Conservation (phyloP, 1,284 basidiomycete genomes). For the Polyporus tsugae region DNA sequence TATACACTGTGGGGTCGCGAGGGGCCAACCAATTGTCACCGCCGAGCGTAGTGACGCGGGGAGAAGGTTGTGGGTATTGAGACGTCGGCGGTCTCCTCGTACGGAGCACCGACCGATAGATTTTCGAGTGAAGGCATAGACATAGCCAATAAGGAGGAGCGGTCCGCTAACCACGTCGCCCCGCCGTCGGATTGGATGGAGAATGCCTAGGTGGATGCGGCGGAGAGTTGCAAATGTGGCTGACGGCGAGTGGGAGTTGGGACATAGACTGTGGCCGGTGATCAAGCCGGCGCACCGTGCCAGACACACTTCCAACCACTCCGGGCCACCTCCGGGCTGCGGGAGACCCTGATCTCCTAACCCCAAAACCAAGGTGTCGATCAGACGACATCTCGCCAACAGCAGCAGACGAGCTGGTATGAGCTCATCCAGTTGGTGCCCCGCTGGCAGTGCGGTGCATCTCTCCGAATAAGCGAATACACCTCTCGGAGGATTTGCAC, state of each 20-base stretch:
- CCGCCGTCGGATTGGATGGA: neutral
- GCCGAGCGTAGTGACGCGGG: neutral
- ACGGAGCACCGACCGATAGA: neutral
- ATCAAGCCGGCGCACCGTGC: neutral
- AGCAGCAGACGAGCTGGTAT: conserved; percentile 1
- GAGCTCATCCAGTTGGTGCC: neutral
- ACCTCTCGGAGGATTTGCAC: neutral
- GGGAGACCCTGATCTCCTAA: neutral
- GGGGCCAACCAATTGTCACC: neutral
- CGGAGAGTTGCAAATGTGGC: neutral
- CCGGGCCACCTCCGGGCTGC: neutral
- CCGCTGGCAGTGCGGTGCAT: neutral
- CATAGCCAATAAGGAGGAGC: neutral
- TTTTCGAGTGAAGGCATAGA: neutral
- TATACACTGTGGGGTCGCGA: neutral
- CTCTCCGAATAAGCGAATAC: neutral
- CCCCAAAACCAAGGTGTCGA: neutral
- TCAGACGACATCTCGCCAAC: neutral
- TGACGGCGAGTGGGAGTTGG: neutral
- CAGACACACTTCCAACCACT: neutral
- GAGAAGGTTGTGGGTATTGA: neutral
- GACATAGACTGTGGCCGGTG: neutral
- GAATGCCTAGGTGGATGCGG: neutral
- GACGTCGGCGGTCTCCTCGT: neutral
- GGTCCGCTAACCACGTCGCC: neutral